These are phyloP conservation scores for Chlorella sp. DNA, from an alignment of 139 green algal genomes.

Conservation along the genomic window DNA sequence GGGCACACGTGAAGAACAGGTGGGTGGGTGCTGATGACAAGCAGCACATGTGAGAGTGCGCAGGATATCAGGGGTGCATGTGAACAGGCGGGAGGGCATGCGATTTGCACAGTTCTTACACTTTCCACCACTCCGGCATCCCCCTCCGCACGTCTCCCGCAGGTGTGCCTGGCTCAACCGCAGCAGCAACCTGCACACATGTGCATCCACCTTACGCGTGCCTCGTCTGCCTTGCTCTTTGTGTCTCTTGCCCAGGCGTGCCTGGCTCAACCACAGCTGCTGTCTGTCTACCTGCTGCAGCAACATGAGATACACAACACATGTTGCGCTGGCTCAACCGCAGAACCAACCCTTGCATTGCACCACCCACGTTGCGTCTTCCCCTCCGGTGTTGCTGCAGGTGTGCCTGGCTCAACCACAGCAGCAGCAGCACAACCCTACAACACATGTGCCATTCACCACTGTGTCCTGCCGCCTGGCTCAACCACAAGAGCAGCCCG, in stretches of 20 bases:
- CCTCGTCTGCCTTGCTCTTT: not conserved
- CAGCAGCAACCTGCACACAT: not conserved
- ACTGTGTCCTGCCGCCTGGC: slow-evolving; percentile 58
- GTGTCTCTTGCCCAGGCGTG: not conserved
- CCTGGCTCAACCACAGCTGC: not conserved
- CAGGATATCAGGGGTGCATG: too few species aligned
- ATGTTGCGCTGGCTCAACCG: not conserved
- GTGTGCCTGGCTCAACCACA: not conserved
- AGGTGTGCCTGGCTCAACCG: not conserved
- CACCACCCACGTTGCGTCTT: too few species aligned
- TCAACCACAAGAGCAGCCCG: slow-evolving; percentile 63
- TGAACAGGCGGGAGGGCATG: too few species aligned
- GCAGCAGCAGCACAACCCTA: not conserved
- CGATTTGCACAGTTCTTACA: too few species aligned
- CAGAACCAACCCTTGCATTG: not conserved
- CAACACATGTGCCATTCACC: not conserved
- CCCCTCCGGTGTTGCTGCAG: too few species aligned
- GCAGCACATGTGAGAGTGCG: not conserved
- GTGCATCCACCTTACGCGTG: too few species aligned
- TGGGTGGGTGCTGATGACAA: slow-evolving; percentile 37
- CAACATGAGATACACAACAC: too few species aligned
- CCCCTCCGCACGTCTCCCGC: not conserved
- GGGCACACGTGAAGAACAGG: slow-evolving; percentile 89
- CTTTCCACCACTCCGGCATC: too few species aligned
- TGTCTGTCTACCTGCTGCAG: too few species aligned